These are phyloP conservation scores for Albizia julibrissin DNA, from an alignment of 306 rosid genomes.

Conservation along the genomic window DNA sequence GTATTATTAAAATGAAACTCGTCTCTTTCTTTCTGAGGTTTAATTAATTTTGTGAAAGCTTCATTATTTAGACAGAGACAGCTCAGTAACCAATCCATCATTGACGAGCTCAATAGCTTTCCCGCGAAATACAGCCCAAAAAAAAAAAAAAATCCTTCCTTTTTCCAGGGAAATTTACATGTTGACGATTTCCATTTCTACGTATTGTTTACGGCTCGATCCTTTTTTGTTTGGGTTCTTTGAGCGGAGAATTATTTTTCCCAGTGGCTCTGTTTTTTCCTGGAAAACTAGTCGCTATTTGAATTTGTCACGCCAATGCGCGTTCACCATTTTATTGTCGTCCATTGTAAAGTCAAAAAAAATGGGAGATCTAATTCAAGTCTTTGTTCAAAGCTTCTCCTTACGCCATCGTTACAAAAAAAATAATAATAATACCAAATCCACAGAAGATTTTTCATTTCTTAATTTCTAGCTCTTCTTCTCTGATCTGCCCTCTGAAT, in stretches of 20 bases:
- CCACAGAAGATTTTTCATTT: constrained; percentile 12
- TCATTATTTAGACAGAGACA: constrained; percentile 20
- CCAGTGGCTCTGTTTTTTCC: neutral
- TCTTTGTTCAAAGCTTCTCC: constrained; percentile 42
- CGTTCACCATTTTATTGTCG: constrained; percentile 22
- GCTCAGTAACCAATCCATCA: constrained; percentile 21
- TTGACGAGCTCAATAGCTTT: constrained; percentile 46
- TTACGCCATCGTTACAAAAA: constrained; percentile 9
- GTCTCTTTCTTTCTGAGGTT: neutral
- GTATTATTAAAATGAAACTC: neutral
- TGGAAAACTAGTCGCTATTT: constrained; percentile 21
- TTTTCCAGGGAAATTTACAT: neutral
- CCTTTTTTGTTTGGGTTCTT: too few species aligned
- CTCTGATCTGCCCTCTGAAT: constrained; percentile 20
- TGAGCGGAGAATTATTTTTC: neutral
- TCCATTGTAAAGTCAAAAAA: constrained; percentile 31
- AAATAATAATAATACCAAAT: constrained; percentile 3
- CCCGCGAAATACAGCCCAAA: constrained; percentile 39
- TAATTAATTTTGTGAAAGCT: neutral
- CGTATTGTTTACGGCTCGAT: too few species aligned
- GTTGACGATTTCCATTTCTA: constrained; percentile 1
- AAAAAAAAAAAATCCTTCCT: neutral
- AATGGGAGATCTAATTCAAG: constrained; percentile 52
- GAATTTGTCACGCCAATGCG: constrained; percentile 40
- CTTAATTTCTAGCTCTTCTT: neutral